These are phyloP conservation scores for Annona squamosa DNA, from an alignment of 164 flowering plant species.

Conservation along the genomic window DNA sequence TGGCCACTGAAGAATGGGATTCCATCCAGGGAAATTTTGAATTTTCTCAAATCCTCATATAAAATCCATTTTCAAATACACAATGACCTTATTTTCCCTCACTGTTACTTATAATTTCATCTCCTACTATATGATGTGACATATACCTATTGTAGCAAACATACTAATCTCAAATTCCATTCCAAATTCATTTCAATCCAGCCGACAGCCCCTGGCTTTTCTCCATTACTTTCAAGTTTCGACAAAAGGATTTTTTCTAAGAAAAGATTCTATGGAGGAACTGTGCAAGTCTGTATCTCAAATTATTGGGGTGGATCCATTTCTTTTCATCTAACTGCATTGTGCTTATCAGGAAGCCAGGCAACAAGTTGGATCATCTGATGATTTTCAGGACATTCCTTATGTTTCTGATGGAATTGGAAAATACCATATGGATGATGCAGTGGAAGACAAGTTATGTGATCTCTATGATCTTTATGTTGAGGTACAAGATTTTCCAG, in stretches of 20 bases:
- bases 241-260: not conserved
- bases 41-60: too few relatives aligned
- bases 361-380: constrained; percentile 52
- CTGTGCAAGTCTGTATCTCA: not conserved
- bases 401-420: constrained; percentile 43
- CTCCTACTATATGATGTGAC: not conserved
- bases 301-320: not conserved
- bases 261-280: not conserved
- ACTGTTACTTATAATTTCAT: not conserved
- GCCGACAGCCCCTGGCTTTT: too few relatives aligned
- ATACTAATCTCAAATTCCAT: not conserved
- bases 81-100: too few relatives aligned
- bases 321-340: not conserved
- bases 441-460: constrained; percentile 86
- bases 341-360: constrained; percentile 34
- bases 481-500: constrained; percentile 41
- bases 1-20: too few relatives aligned
- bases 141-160: not conserved
- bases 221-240: not conserved
- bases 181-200: not conserved
- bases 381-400: constrained; percentile 54
- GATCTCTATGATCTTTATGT: constrained; percentile 90
- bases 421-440: constrained; percentile 53
- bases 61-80: too few relatives aligned
- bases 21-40: too few relatives aligned